Conservation (phyloP, 2,329 filamentous ascomycete genomes). For the Orbilia javanica region DNA sequence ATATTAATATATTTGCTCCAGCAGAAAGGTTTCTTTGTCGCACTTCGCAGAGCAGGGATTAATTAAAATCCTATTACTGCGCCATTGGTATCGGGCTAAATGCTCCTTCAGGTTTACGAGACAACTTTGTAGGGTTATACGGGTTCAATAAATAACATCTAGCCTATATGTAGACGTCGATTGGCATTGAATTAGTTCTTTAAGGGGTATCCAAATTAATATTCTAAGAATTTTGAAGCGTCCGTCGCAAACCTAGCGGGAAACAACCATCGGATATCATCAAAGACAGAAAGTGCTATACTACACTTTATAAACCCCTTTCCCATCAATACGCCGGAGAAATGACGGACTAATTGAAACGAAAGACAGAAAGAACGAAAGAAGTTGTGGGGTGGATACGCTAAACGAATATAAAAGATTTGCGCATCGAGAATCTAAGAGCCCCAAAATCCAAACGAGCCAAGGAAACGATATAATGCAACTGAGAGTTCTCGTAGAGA, state of each 20-base stretch:
- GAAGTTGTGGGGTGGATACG: not conserved
- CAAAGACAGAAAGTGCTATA: not conserved
- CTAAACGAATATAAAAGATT: not conserved
- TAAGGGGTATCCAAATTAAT: not conserved
- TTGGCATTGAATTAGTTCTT: not conserved
- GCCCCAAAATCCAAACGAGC: not conserved
- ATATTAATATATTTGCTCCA: too few relatives aligned
- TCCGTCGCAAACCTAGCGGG: not conserved
- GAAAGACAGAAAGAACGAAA: not conserved
- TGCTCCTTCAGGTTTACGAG: too few relatives aligned
- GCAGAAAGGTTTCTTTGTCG: not conserved
- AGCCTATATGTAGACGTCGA: not conserved
- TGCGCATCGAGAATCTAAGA: not conserved
- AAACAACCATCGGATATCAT: slow-evolving; percentile 15
- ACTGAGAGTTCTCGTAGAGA: too few relatives aligned
- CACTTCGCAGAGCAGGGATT: not conserved
- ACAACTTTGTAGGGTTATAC: not conserved
- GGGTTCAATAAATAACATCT: not conserved
- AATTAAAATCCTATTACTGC: not conserved
- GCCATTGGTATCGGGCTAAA: not conserved
- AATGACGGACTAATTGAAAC: not conserved
- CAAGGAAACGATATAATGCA: not conserved
- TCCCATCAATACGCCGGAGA: slow-evolving; percentile 5
- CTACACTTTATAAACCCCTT: slow-evolving; percentile 6
- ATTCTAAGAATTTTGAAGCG: not conserved